Percentiles rank a stretch among this genome's conserved stretches.
These are phyloP conservation scores for Chaetomiaceae sp. DNA, from an alignment of 2,329 filamentous ascomycete genomes.

Conservation along the genomic window DNA sequence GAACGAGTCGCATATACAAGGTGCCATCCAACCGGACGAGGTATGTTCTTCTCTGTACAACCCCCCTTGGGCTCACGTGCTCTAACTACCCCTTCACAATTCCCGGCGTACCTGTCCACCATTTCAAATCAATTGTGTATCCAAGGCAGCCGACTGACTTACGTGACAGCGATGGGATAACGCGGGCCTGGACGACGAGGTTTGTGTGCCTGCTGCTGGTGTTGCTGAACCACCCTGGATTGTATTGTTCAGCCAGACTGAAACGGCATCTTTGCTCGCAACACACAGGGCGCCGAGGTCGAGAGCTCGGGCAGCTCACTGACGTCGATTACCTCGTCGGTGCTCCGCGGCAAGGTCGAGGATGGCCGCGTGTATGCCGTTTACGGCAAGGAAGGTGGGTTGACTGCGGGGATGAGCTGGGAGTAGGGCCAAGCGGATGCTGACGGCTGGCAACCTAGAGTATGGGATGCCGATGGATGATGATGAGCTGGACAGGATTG, in stretches of 20 bases:
- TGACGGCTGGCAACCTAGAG: slow-evolving; percentile 24
- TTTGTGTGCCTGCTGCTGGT: not conserved
- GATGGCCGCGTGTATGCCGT: slow-evolving; percentile 32
- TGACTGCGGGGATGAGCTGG: not conserved
- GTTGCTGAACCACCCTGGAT: not conserved
- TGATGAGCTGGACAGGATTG: slow-evolving; percentile 35
- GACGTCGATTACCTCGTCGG: slow-evolving; percentile 16
- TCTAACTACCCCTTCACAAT: no score
- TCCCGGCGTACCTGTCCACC: no score
- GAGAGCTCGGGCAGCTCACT: slow-evolving; percentile 10
- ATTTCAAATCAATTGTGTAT: no score
- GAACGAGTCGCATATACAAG: not conserved
- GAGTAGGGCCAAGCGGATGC: not conserved
- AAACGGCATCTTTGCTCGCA: not conserved
- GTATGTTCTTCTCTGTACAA: no score
- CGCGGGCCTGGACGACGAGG: slow-evolving; percentile 5
- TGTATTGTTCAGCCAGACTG: not conserved
- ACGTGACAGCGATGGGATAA: slow-evolving; percentile 3
- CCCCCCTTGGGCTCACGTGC: no score
- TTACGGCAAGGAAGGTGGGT: slow-evolving; percentile 31
- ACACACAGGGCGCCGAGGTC: slow-evolving; percentile 8
- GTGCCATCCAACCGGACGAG: slow-evolving; percentile 5
- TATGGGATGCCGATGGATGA: slow-evolving; percentile 38
- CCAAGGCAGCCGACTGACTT: not conserved
- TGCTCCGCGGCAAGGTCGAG: slow-evolving; percentile 21